A percentile compares a stretch with the other conserved stretches of the same genome.
phyloP scores from a whole-genome alignment of 116 monocot genomes.

The Posidonia oceanica region DNA sequence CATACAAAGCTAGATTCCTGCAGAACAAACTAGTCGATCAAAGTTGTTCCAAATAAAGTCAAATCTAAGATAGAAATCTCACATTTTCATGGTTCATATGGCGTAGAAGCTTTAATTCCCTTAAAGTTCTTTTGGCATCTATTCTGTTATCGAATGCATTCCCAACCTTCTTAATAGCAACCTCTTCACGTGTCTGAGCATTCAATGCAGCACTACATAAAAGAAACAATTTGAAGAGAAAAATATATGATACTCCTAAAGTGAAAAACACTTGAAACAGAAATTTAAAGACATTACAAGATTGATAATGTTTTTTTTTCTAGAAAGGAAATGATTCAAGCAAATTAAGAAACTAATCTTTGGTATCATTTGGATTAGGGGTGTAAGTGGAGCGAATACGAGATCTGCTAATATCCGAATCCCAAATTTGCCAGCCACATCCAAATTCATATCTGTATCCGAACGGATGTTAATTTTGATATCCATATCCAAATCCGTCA shows the following conservation, averaged over 20 bases:
- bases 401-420: too few relatives aligned
- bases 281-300: not conserved
- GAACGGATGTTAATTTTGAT: too few relatives aligned
- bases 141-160: conserved; percentile 72
- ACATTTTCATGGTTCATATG: conserved; percentile 84
- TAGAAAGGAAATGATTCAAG: not conserved
- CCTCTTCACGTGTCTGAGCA: conserved; percentile 55
- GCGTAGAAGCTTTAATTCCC: conserved; percentile 73
- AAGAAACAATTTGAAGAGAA: conserved; percentile 5
- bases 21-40: too few relatives aligned
- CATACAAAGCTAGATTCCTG: too few relatives aligned
- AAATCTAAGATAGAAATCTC: conserved; percentile 1
- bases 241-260: too few relatives aligned
- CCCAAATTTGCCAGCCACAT: too few relatives aligned
- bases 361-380: too few relatives aligned
- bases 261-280: not conserved
- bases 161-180: conserved; percentile 82
- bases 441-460: too few relatives aligned
- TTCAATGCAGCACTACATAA: conserved; percentile 63
- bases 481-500: too few relatives aligned
- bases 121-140: conserved; percentile 64
- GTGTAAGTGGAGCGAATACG: too few relatives aligned
- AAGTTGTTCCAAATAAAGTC: too few relatives aligned
- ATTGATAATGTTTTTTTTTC: not conserved
- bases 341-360: not conserved